These are phyloP conservation scores for Stagonosporopsis chrysanthemi DNA, from an alignment of 2,329 filamentous ascomycete species.

Conservation along the genomic window DNA sequence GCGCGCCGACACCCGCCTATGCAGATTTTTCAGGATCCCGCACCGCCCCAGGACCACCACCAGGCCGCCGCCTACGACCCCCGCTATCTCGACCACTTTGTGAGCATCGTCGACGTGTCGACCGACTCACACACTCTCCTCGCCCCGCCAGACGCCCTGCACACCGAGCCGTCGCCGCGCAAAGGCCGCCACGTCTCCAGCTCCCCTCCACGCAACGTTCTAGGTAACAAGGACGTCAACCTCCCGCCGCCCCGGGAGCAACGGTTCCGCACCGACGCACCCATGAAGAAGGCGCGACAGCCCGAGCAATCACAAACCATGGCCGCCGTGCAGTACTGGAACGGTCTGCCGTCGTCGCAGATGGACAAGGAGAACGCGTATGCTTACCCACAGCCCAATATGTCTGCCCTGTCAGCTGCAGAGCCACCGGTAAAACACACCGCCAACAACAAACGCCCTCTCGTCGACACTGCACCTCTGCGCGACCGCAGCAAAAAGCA, in stretches of 20 bases:
- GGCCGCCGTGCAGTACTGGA: conserved; percentile 62
- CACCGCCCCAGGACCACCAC: conserved; percentile 51
- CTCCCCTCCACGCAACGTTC: conserved; percentile 65
- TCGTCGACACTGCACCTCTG: conserved; percentile 77
- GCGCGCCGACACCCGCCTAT: conserved; percentile 64
- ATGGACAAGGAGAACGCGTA: conserved; percentile 61
- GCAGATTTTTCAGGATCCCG: conserved; percentile 67
- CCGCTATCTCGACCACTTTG: conserved; percentile 58
- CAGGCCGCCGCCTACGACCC: conserved; percentile 58
- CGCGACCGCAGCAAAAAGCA: conserved; percentile 76
- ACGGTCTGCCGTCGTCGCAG: conserved; percentile 56
- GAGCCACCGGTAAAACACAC: conserved; percentile 42
- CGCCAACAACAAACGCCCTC: conserved; percentile 61
- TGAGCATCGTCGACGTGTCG: conserved; percentile 54
- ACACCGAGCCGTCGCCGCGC: conserved; percentile 68
- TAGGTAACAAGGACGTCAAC: conserved; percentile 70
- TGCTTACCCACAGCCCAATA: conserved; percentile 49
- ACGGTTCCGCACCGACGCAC: conserved; percentile 68
- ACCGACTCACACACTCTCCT: conserved; percentile 70
- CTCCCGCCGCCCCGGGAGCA: conserved; percentile 70
- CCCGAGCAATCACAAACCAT: conserved; percentile 47
- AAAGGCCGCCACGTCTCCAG: conserved; percentile 67
- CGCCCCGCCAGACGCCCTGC: conserved; percentile 63
- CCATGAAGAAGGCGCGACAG: conserved; percentile 67
- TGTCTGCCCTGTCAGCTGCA: conserved; percentile 31